Evolutionary conservation across 495 filamentous ascomycete genomes (phyloP).

Genomic region (Amniculicola lignicola): DNA sequence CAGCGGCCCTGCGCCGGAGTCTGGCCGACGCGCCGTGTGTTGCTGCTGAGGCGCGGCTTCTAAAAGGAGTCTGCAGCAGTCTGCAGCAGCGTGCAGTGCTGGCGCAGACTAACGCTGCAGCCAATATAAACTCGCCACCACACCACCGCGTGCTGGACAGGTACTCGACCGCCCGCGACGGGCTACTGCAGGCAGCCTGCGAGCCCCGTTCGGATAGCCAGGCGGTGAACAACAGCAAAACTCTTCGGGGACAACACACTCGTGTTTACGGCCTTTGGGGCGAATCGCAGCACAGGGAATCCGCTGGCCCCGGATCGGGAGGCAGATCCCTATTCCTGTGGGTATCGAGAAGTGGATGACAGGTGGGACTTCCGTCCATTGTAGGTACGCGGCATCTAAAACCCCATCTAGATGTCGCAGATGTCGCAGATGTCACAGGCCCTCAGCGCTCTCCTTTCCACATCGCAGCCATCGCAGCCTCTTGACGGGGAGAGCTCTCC

Average conservation of each 20-base stretch:
- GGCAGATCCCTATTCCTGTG: too few relatives aligned
- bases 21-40: constrained; percentile 1
- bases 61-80: constrained; percentile 7
- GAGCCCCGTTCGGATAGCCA: constrained; percentile 3
- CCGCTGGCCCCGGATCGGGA: too few relatives aligned
- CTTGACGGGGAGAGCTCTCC: too few relatives aligned
- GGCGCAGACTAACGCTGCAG: constrained; percentile 7
- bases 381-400: too few relatives aligned
- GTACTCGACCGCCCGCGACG: constrained; percentile 9
- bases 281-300: constrained; percentile 17
- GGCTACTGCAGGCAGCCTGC: constrained; percentile 26
- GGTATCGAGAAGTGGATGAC: too few relatives aligned
- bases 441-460: too few relatives aligned
- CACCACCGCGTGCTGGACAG: not conserved
- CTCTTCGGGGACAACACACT: constrained; percentile 23
- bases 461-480: too few relatives aligned
- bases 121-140: constrained; percentile 20
- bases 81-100: constrained; percentile 18
- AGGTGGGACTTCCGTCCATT: too few relatives aligned
- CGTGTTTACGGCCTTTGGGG: constrained; percentile 1
- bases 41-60: not conserved
- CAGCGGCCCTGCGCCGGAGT: constrained; percentile 7
- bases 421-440: too few relatives aligned
- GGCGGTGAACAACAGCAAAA: constrained; percentile 26
- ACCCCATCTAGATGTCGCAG: too few relatives aligned